Base-by-base conservation (phyloP, 2,329 filamentous ascomycete species). In the Fusarium setosum region DNA sequence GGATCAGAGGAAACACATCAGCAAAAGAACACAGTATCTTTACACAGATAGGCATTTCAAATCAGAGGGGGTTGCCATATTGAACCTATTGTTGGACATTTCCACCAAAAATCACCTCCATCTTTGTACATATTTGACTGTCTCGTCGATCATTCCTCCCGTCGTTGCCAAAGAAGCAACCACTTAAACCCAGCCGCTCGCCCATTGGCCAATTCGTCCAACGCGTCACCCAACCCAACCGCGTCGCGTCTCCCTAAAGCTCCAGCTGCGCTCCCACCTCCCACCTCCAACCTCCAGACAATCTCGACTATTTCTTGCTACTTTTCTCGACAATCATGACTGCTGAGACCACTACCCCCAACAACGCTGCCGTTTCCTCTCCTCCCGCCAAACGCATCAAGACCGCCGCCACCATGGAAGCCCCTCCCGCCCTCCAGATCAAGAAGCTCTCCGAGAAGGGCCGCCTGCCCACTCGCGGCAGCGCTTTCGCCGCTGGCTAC, bases 401-500 rank as follows among this genome's bases (percentile, higher is more conserved):
- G 83, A 88, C 88, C 63, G 76, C 81, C 69, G 73, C 76, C 52
- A 73, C 76, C 58, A 77, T 81, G 71, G 76, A 80, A 56, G 76
- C 78, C 42, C 71, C 78, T 4, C 89, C 90, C n/a, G 82, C 90
- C 4, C 86, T 97, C 50, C 87, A 93, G 63, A 89, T 99, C 80
- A 95, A 97, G 85, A 94, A 96, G 79, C 90, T 98, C 59, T 91
- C 91, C 9, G 83, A 89, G 34, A 88, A 90, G 65, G 96, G 91
- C n/a, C 87, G 86, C 44, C 85, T 94, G 21, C 96, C 96, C 11
- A 98, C 93, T 0, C 90, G 95, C 55, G 96, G 96, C 69, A 96
- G 92, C 68, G 91, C 90, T 51, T 94, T 92, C 74, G 93, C 96
- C 1, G 96, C 96, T 1, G 96, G 96, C 32, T 98, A 98, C 81